Percentiles rank a stretch among this genome's conserved stretches.
Evolutionary conservation across 2,329 filamentous ascomycete species (phyloP).

Genomic region (Ilyonectria destructans): DNA sequence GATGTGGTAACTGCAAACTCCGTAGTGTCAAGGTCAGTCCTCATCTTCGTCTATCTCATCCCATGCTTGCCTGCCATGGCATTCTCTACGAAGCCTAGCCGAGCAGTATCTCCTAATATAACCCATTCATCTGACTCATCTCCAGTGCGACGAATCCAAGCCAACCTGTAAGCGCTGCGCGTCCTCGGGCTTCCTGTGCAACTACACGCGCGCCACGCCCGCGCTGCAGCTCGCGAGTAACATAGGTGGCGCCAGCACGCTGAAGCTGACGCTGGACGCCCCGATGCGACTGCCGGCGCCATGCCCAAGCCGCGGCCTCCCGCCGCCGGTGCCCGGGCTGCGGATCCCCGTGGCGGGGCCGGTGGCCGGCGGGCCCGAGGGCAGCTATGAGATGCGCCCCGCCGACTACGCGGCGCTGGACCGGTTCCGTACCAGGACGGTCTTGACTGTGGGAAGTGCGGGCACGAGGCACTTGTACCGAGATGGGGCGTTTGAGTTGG

Average conservation of each 20-base stretch:
- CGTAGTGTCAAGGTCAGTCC: slow-evolving; percentile 65
- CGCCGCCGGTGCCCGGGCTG: slow-evolving; percentile 34
- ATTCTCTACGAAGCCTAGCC: too few species aligned
- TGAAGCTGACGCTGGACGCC: slow-evolving; percentile 36
- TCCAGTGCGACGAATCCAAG: slow-evolving; percentile 68
- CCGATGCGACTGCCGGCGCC: slow-evolving; percentile 27
- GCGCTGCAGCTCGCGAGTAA: slow-evolving; percentile 43
- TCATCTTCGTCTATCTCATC: background rate
- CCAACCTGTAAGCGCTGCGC: slow-evolving; percentile 66
- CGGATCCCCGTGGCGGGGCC: slow-evolving; percentile 48
- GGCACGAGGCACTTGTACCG: slow-evolving; percentile 54
- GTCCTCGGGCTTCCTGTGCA: slow-evolving; percentile 64
- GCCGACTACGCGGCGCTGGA: slow-evolving; percentile 55
- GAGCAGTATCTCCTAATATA: background rate
- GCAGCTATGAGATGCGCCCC: slow-evolving; percentile 21
- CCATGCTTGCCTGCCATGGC: too few species aligned
- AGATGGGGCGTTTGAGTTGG: slow-evolving; percentile 56
- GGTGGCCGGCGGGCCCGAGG: slow-evolving; percentile 24
- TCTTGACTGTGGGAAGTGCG: slow-evolving; percentile 57
- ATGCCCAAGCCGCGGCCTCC: slow-evolving; percentile 25
- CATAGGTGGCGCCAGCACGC: slow-evolving; percentile 31
- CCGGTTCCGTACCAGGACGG: slow-evolving; percentile 61
- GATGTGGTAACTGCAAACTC: slow-evolving; percentile 72
- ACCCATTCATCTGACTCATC: slow-evolving; percentile 29
- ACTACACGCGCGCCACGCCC: slow-evolving; percentile 56